Base-by-base conservation (phyloP, 176 grass and related monocot genomes). In the Themeda triandra region DNA sequence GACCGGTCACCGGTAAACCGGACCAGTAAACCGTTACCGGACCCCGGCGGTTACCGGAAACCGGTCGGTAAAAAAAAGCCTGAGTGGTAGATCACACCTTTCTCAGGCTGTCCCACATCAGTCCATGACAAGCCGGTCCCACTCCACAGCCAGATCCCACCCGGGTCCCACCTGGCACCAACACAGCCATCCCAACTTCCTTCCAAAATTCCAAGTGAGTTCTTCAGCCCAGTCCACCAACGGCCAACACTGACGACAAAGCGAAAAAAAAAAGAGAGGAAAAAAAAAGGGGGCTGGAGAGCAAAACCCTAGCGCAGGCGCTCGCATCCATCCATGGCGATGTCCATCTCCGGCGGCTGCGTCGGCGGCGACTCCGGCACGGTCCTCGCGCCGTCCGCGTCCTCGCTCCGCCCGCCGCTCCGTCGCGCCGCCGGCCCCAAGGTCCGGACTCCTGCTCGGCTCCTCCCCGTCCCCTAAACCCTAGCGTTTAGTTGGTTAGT, bases 321-420 rank as follows among this genome's bases (percentile, higher is more conserved):
- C 33, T 35, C 45, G 69, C 69, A 59, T 63, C 44, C 74, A 87
- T 83, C 44, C 74, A 87, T 83, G 89, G 89, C 75, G 75, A 75
- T 41, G 88, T 32, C 60, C 68, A 35, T 90, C 84, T 87, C 68
- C 75, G 24, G 46, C 75, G 24, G 65, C 83, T 21, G 66, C 54
- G 65, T 54, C 33, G 54, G 67, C 74, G 36, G 68, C 60, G 80
- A 80, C 45, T 21, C 84, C 36, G 13, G 66, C 59, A 62, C 80
- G 48, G 14, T 90, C 30, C 68, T 90, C 24, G 84, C 80, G 10
- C 80, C 84, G 18, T 90, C 84, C 62, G 89, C 80, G 19, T 87
- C 39, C 21, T 67, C 69, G 1, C 75, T 79, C 14, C 30, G 36
- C 40, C n/a, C 80, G 13, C 84, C 84, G 69, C 75, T 73, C 46